Evolutionary conservation across 2,329 filamentous ascomycete genomes (phyloP).

Genomic region (Alternaria sp.): DNA sequence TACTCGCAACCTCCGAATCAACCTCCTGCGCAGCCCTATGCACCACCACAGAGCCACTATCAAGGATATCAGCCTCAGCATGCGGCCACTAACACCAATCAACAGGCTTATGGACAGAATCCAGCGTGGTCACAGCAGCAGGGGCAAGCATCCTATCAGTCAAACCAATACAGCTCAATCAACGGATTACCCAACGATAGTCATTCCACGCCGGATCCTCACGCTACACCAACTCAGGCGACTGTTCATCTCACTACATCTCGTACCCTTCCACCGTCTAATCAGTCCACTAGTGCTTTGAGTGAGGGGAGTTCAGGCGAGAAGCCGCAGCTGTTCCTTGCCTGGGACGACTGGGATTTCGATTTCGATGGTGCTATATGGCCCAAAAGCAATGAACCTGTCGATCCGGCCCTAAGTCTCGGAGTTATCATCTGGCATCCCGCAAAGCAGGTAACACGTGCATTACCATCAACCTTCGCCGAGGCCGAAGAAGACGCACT

Average conservation of each 20-base stretch:
- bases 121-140: slow-evolving; percentile 29
- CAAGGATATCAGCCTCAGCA: slow-evolving; percentile 27
- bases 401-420: slow-evolving; percentile 53
- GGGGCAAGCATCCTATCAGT: slow-evolving; percentile 22
- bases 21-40: slow-evolving; percentile 27
- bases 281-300: slow-evolving; percentile 21
- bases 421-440: slow-evolving; percentile 56
- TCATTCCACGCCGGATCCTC: slow-evolving; percentile 25
- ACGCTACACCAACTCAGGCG: slow-evolving; percentile 38
- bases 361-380: slow-evolving; percentile 55
- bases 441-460: slow-evolving; percentile 51
- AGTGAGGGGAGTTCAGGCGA: slow-evolving; percentile 24
- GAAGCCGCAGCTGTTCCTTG: slow-evolving; percentile 42
- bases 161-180: slow-evolving; percentile 24
- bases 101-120: slow-evolving; percentile 32
- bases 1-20: slow-evolving; percentile 32
- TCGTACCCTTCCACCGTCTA: slow-evolving; percentile 12
- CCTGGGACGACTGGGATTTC: slow-evolving; percentile 51
- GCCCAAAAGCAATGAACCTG: slow-evolving; percentile 53
- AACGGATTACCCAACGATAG: slow-evolving; percentile 11
- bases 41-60: slow-evolving; percentile 24
- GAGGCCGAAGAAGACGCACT: slow-evolving; percentile 54
- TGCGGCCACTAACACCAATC: slow-evolving; percentile 26
- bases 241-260: slow-evolving; percentile 26
- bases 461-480: slow-evolving; percentile 51